These are phyloP conservation scores for Phytophthora tentaculata DNA, from an alignment of 352 stramenopile genomes.

Conservation along the genomic window DNA sequence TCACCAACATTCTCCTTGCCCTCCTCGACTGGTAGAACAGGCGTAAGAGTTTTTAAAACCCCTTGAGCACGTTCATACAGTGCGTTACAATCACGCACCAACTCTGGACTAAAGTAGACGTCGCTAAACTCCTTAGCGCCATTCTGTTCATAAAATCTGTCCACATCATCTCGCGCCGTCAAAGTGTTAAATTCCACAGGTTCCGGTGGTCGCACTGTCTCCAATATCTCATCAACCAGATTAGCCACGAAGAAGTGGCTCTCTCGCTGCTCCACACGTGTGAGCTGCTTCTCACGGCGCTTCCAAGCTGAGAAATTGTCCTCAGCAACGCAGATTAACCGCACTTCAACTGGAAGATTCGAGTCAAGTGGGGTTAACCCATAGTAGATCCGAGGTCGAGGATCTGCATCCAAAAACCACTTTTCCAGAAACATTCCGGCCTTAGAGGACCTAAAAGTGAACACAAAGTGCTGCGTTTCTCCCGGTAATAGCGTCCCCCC, in stretches of 20 bases:
- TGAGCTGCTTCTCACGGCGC: slow-evolving; percentile 27
- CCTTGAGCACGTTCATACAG: slow-evolving; percentile 37
- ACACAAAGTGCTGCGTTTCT: slow-evolving; percentile 57
- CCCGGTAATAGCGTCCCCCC: slow-evolving; percentile 61
- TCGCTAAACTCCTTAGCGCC: slow-evolving; percentile 33
- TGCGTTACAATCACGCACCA: slow-evolving; percentile 28
- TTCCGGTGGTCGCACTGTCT: slow-evolving; percentile 37
- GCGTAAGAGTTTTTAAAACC: slow-evolving; percentile 18
- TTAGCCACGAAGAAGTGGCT: slow-evolving; percentile 58
- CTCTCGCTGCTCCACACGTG: slow-evolving; percentile 26
- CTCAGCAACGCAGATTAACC: slow-evolving; percentile 60
- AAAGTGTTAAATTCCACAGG: slow-evolving; percentile 39
- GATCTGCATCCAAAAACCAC: slow-evolving; percentile 73
- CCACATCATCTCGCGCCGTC: slow-evolving; percentile 27
- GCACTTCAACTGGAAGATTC: slow-evolving; percentile 40
- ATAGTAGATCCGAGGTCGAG: slow-evolving; percentile 32
- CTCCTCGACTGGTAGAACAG: slow-evolving; percentile 1
- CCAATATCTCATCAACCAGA: slow-evolving; percentile 63
- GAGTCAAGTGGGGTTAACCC: not conserved
- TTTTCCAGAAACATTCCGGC: slow-evolving; percentile 71
- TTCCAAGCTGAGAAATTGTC: slow-evolving; percentile 61
- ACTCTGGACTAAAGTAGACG: slow-evolving; percentile 44
- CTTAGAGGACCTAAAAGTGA: slow-evolving; percentile 59
- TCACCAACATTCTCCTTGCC: slow-evolving; percentile 8
- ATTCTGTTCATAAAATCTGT: slow-evolving; percentile 42